Conservation (phyloP, 306 rosid genomes). For the Parietaria judaica region DNA sequence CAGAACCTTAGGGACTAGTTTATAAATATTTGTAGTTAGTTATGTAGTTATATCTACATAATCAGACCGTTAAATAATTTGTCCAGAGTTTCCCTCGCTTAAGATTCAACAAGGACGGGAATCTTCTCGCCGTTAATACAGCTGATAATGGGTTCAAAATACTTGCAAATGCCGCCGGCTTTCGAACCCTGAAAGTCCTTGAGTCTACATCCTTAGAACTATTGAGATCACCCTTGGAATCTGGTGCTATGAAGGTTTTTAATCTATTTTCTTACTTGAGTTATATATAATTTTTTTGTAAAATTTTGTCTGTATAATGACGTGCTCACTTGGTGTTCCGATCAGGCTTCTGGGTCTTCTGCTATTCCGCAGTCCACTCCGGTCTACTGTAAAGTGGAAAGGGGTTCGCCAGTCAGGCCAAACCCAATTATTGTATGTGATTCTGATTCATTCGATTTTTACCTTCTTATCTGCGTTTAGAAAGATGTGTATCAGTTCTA, state of each 20-base stretch:
- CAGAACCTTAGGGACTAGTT: neutral
- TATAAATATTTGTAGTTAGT: too few species aligned
- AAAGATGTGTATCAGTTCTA: neutral
- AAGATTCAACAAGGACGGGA: slow-evolving; percentile 81
- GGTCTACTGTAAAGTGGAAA: slow-evolving; percentile 67
- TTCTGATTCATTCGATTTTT: slow-evolving; percentile 8
- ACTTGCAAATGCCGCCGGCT: slow-evolving; percentile 66
- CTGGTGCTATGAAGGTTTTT: slow-evolving; percentile 55
- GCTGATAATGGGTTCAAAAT: slow-evolving; percentile 66
- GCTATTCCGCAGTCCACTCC: slow-evolving; percentile 44
- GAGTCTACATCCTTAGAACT: slow-evolving; percentile 63
- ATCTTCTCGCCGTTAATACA: slow-evolving; percentile 77
- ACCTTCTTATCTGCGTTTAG: slow-evolving; percentile 12
- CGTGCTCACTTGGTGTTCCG: slow-evolving; percentile 10
- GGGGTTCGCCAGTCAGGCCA: slow-evolving; percentile 71
- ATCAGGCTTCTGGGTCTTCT: slow-evolving; percentile 55
- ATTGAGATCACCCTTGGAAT: slow-evolving; percentile 57
- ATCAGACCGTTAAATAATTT: slow-evolving; percentile 15
- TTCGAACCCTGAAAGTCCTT: slow-evolving; percentile 43
- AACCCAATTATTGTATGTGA: slow-evolving; percentile 55
- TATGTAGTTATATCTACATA: neutral
- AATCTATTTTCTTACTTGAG: slow-evolving; percentile 11
- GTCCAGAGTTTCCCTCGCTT: slow-evolving; percentile 70
- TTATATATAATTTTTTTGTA: slow-evolving; percentile 7
- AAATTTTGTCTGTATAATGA: slow-evolving; percentile 9